Evolutionary conservation across 305 asterid species (phyloP), one percentile per base, ranked within the genome.

Genomic region (Fraxinus sp.): DNA sequence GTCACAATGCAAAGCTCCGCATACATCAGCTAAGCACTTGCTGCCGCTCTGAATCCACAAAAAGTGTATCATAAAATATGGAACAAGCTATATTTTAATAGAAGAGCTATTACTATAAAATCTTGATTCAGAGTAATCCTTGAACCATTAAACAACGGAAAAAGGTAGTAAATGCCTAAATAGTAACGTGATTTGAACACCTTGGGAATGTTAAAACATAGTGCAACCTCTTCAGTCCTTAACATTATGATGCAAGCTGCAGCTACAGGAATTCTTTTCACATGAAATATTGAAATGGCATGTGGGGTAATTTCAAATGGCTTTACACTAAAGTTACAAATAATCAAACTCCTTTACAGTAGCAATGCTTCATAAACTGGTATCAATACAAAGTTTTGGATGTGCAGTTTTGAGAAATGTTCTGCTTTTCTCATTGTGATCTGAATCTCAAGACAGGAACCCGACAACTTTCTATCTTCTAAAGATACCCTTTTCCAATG

Each of bases 1-100:
- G 86, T 95, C 98, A 88, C 98, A 95, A 89, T 95, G 98, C 86
- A 95, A 82, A 64, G 98, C 98, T 79, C 98, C 98, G 46, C 98
- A 95, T 79, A 92, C 83, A 89, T 95, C 95, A 72, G 98, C 98
- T 90, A 95, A 87, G 92, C 98, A 95, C 89, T 92, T 95, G 86
- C 95, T 85, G 41, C 87, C 90, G 86, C 85, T 90, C 98, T 95
- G 92, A 77, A 89, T 78, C 78, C 83, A 86, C 57, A 77, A 52
- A 81, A 78, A 80, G 78, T 44, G 57, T 78, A 68, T 36, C 24
- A 76, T 26, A 81, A 46, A 79, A 71, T 46, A 74, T 55, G 59
- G 62, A 44, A 72, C 18, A 76, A 18, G 72, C 22, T 59, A 64
- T 57, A 33, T 9, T 78, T 18, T 78, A 33, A 33, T 20, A 26